Evolutionary conservation across 2,329 filamentous ascomycete genomes (phyloP).

Genomic region (Seiridium unicorne): DNA sequence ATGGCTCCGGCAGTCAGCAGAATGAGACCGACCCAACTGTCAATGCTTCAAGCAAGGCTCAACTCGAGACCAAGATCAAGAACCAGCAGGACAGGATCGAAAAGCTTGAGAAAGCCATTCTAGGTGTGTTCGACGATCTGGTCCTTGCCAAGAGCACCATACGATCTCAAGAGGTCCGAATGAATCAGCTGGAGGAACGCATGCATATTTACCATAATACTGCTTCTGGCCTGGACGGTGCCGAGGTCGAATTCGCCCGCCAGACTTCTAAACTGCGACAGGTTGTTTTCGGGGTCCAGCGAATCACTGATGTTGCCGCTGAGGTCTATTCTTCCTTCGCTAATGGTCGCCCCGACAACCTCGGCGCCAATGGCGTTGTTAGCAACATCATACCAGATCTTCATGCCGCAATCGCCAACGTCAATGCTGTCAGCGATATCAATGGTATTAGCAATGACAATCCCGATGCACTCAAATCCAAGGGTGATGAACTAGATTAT

Average conservation of each 20-base stretch:
- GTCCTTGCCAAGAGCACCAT: not conserved
- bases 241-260: not conserved
- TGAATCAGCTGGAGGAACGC: not conserved
- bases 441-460: not conserved
- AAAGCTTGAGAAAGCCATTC: not conserved
- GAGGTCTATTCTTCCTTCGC: not conserved
- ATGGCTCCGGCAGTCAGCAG: not conserved
- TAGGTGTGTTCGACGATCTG: constrained; percentile 7
- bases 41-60: not conserved
- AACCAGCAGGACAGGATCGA: not conserved
- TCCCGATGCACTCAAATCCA: not conserved
- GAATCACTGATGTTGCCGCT: constrained; percentile 1
- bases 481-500: not conserved
- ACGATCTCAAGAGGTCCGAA: constrained; percentile 1
- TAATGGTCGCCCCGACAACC: not conserved
- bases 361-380: not conserved
- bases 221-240: not conserved
- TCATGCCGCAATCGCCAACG: not conserved
- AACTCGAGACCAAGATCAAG: not conserved
- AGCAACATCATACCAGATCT: not conserved
- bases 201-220: constrained; percentile 2
- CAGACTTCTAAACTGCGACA: not conserved
- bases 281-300: constrained; percentile 1
- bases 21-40: not conserved
- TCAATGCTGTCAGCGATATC: too few relatives aligned